These are phyloP conservation scores for Crucibulum laeve DNA, from an alignment of 768 basidiomycete species.

Conservation along the genomic window DNA sequence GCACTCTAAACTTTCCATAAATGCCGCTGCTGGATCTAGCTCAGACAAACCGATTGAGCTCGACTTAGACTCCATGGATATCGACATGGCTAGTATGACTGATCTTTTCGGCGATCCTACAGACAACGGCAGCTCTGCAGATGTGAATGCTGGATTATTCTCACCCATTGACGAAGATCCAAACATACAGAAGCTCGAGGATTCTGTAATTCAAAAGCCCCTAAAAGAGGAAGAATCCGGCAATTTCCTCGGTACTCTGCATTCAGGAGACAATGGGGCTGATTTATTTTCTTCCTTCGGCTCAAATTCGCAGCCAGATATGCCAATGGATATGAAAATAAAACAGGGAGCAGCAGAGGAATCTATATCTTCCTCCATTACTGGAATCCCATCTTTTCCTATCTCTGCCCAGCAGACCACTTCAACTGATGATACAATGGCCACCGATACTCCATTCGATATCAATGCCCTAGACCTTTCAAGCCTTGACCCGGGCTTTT, in stretches of 20 bases:
- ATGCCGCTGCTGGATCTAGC: slow-evolving; percentile 48
- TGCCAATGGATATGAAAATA: not conserved
- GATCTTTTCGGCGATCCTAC: slow-evolving; percentile 52
- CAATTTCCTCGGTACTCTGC: slow-evolving; percentile 29
- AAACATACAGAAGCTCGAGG: not conserved
- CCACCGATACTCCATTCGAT: slow-evolving; percentile 33
- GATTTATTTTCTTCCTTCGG: slow-evolving; percentile 30
- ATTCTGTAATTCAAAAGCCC: not conserved
- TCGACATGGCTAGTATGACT: slow-evolving; percentile 51
- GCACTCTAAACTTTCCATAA: no score
- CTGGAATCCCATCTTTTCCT: slow-evolving; percentile 37
- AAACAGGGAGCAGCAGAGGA: slow-evolving; percentile 5
- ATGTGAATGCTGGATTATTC: slow-evolving; percentile 17
- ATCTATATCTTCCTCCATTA: slow-evolving; percentile 33
- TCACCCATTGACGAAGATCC: not conserved
- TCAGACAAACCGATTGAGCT: slow-evolving; percentile 82
- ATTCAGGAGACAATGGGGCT: slow-evolving; percentile 12
- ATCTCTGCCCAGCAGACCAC: slow-evolving; percentile 17
- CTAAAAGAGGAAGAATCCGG: slow-evolving; percentile 18
- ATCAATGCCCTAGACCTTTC: slow-evolving; percentile 43
- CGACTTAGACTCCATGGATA: slow-evolving; percentile 65
- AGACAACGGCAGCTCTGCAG: slow-evolving; percentile 26
- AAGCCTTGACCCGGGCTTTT: slow-evolving; percentile 39
- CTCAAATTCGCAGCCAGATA: slow-evolving; percentile 8
- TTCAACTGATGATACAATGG: not conserved